Evolutionary conservation across 257 asterid genomes (phyloP), one percentile per base, ranked within the genome.

Genomic region (Salvia hispanica): DNA sequence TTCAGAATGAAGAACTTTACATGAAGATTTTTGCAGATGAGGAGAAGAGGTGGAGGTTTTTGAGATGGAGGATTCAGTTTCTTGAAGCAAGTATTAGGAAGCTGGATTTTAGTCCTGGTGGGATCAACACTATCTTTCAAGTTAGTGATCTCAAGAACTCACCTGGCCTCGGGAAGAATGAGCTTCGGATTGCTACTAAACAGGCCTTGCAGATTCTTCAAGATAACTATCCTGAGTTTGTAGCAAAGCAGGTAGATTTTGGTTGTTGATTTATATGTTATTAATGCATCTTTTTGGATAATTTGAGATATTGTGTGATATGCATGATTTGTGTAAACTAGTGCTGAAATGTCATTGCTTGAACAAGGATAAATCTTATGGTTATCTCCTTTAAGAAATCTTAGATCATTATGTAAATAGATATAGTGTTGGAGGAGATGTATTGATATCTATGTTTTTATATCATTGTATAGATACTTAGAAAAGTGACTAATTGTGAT

Each of bases 141-240:
- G 81, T 89, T 58, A 87, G 87, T 72, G 95, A 89, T 73, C 86
- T 89, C 66, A 89, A 85, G 84, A 87, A 87, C 71, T 87, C 89
- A 12, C 95, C 95, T 9, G 92, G 92, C 16, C 95, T 86, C 0
- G 92, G 78, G 66, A 87, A 85, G 73, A 76, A 74, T 78, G 92
- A 85, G 62, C 86, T 89, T 15, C 77, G 90, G 50, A 76, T 83
- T 60, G 92, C 96, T 12, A 86, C 90, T 6, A 86, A 63, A 61
- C 90, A 87, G 72, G 92, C 96, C 3, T 72, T 87, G 77, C 90
- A 80, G 21, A 70, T 89, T 76, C 83, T 89, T 67, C 96, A 89
- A 81, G 92, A 89, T 71, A 89, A 89, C 67, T 89, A 89, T 69
- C 96, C 96, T n/a, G 96, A 86, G 69, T 89, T 89, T 47, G 95